phyloP scores from a whole-genome alignment of 73 alveolate genomes.

The Tetrahymena elliotti region DNA sequence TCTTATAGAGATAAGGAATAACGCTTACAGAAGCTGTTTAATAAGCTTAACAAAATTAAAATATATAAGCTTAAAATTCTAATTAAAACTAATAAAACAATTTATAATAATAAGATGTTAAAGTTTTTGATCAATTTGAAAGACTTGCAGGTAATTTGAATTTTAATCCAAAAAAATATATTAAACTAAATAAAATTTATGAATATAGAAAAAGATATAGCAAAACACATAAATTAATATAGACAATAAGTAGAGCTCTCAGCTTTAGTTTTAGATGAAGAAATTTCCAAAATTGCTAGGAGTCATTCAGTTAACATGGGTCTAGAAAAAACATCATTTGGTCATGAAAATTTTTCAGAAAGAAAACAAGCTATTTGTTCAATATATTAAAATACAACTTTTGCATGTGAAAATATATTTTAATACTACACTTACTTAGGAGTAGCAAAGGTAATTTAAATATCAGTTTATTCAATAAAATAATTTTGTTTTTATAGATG shows the following conservation, averaged over 20 bases:
- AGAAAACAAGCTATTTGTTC: neutral
- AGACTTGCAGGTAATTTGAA: neutral
- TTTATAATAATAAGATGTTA: neutral
- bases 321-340: neutral
- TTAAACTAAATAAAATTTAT: neutral
- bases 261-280: neutral
- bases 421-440: neutral
- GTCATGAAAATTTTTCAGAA: neutral
- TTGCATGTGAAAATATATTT: neutral
- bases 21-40: neutral
- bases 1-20: neutral
- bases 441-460: neutral
- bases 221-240: neutral
- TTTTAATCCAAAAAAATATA: neutral
- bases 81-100: neutral
- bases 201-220: neutral
- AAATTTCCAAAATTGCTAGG: neutral
- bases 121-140: neutral
- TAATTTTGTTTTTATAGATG: neutral
- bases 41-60: neutral
- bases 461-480: neutral
- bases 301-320: neutral
- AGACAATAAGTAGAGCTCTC: neutral
- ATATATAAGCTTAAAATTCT: neutral
- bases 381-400: neutral